phyloP scores from a whole-genome alignment of 116 monocot genomes.

The Zostera marina region DNA sequence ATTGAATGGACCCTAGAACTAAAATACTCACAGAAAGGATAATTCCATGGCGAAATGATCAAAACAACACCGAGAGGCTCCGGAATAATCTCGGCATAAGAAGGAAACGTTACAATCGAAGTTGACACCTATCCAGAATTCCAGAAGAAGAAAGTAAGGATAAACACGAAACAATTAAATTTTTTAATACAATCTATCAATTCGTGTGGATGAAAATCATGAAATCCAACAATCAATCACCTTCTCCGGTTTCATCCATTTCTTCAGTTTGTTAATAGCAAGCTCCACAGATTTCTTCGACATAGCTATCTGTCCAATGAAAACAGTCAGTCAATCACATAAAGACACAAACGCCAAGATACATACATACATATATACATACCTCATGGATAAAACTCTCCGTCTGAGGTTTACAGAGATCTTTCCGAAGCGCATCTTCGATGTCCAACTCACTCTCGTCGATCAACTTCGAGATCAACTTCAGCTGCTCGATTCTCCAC shows the following conservation, averaged over 20 bases:
- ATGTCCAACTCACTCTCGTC: constrained; percentile 26
- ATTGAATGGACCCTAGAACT: no score
- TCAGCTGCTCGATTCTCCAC: constrained; percentile 29
- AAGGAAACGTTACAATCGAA: constrained; percentile 51
- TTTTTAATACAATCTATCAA: no score
- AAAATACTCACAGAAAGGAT: constrained; percentile 39
- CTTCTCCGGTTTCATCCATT: constrained; percentile 74
- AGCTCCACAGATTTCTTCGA: constrained; percentile 17
- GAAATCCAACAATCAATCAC: constrained; percentile 10
- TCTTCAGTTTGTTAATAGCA: constrained; percentile 31
- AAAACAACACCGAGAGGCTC: constrained; percentile 81
- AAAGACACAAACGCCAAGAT: no score
- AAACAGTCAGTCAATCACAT: no score
- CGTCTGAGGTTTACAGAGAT: constrained; percentile 24
- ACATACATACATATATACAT: background rate
- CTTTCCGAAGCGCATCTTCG: constrained; percentile 12
- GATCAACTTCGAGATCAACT: constrained; percentile 13
- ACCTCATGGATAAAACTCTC: constrained; percentile 31
- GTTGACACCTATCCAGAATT: constrained; percentile 23
- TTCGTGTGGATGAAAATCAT: background rate
- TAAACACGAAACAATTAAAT: no score
- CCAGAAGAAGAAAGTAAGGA: background rate
- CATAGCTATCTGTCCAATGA: constrained; percentile 27
- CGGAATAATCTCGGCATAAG: constrained; percentile 50
- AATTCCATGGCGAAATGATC: constrained; percentile 91